Percentiles rank a stretch among this genome's conserved stretches.
These are phyloP conservation scores for Chlorella vulgaris DNA, from an alignment of 139 green algal species.

Conservation along the genomic window DNA sequence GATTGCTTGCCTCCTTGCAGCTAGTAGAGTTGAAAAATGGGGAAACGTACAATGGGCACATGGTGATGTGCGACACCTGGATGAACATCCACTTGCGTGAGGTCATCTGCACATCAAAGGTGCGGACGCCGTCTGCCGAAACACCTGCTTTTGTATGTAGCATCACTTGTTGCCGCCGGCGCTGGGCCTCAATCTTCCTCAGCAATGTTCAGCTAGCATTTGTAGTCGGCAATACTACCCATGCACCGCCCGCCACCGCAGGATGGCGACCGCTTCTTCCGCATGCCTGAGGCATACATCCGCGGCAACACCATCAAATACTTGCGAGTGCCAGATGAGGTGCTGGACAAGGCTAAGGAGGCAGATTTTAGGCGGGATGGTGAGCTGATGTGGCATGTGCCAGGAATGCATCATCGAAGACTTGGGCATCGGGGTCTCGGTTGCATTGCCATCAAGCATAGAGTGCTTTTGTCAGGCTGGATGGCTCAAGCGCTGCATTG, in stretches of 20 bases:
- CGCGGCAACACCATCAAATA: conserved; percentile 99
- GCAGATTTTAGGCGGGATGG: conserved; percentile 64
- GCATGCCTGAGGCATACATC: conserved; percentile 94
- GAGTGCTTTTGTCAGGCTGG: background rate
- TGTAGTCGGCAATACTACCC: too few relatives aligned
- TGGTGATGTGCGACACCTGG: conserved; percentile 97
- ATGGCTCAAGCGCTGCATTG: too few relatives aligned
- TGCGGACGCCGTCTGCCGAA: conserved; percentile 3
- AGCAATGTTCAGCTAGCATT: too few relatives aligned
- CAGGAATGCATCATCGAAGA: too few relatives aligned
- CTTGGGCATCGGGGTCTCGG: too few relatives aligned
- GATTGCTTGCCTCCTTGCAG: too few relatives aligned
- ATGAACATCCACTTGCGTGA: conserved; percentile 99
- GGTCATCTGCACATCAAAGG: conserved; percentile 98
- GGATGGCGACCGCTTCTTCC: conserved; percentile 96
- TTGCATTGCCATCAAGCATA: too few relatives aligned
- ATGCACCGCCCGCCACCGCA: conserved; percentile 47
- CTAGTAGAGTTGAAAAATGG: conserved; percentile 98
- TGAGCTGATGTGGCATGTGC: conserved; percentile 4
- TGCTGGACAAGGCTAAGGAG: conserved; percentile 91
- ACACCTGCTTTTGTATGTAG: background rate
- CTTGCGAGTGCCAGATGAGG: conserved; percentile 95
- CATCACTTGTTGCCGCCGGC: too few relatives aligned
- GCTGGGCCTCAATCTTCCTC: too few relatives aligned
- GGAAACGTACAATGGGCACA: conserved; percentile 98